phyloP scores from a whole-genome alignment of 2,329 filamentous ascomycete genomes.

The Ascocoryne sarcoides region DNA sequence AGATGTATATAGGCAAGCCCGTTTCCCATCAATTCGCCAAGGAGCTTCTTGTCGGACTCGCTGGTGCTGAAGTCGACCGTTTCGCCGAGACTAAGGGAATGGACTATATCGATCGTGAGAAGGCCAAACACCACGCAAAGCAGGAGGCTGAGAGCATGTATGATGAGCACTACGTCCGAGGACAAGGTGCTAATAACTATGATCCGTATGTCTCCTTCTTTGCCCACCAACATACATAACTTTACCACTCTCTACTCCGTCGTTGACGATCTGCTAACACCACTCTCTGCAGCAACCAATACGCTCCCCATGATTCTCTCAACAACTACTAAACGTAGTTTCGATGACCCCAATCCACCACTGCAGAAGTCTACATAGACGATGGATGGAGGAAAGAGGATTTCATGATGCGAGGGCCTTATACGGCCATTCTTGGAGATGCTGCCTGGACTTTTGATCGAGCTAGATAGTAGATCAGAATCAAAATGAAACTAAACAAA shows the following conservation, averaged over 20 bases:
- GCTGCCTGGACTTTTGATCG: neutral
- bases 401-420: no score
- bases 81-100: constrained; percentile 64
- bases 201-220: constrained; percentile 46
- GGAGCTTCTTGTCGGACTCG: constrained; percentile 64
- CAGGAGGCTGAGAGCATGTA: constrained; percentile 51
- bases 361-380: no score
- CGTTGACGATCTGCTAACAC: neutral
- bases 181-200: constrained; percentile 41
- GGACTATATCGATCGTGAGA: constrained; percentile 47
- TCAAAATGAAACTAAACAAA: no score
- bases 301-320: constrained; percentile 25
- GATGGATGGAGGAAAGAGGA: no score
- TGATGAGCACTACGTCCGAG: constrained; percentile 48
- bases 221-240: no score
- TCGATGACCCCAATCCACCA: no score
- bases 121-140: constrained; percentile 50
- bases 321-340: constrained; percentile 16
- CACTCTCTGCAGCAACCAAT: constrained; percentile 24
- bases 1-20: constrained; percentile 52
- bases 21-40: constrained; percentile 70
- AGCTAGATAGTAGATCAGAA: no score
- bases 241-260: neutral
- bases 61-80: constrained; percentile 68
- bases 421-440: no score